Conservation (phyloP, 2,329 filamentous ascomycete genomes). For the Tympanopsis confertula region DNA sequence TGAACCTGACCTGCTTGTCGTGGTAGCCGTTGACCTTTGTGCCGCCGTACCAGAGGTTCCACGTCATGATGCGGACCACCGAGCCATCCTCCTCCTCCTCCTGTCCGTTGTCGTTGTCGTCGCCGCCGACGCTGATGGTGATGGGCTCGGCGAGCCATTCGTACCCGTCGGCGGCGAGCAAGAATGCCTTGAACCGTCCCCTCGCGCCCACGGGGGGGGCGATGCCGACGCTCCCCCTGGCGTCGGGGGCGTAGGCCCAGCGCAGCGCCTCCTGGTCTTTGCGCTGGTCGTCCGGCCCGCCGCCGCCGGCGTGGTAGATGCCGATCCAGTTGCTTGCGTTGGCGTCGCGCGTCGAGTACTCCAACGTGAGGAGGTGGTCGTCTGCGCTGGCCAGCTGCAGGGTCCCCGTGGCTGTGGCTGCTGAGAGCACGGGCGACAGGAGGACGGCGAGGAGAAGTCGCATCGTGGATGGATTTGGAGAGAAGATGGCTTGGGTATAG, state of each 20-base stretch:
- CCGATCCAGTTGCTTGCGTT: constrained; percentile 23
- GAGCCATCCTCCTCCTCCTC: constrained; percentile 16
- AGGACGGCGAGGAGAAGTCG: too few species aligned
- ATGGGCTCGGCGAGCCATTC: constrained; percentile 20
- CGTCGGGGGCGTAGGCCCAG: constrained; percentile 19
- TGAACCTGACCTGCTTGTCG: constrained; percentile 23
- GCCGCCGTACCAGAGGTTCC: constrained; percentile 27
- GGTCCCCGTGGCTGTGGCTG: too few species aligned
- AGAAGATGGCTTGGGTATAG: too few species aligned
- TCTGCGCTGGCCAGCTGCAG: too few species aligned
- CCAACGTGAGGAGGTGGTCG: constrained; percentile 13
- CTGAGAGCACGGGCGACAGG: too few species aligned
- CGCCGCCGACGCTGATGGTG: constrained; percentile 11
- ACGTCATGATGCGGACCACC: constrained; percentile 20
- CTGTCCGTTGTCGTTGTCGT: constrained; percentile 23
- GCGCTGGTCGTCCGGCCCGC: constrained; percentile 18
- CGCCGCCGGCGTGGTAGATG: constrained; percentile 18
- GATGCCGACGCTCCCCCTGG: constrained; percentile 14
- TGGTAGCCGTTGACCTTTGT: constrained; percentile 21
- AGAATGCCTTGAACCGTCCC: constrained; percentile 22
- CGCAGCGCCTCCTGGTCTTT: constrained; percentile 14
- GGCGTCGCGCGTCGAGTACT: constrained; percentile 16
- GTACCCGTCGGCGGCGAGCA: constrained; percentile 22
- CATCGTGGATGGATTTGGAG: too few species aligned
- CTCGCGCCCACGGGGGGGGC: constrained; percentile 10